Evolutionary conservation across 2,329 filamentous ascomycete species (phyloP).

Genomic region (Pseudocercospora pini-densiflorae): DNA sequence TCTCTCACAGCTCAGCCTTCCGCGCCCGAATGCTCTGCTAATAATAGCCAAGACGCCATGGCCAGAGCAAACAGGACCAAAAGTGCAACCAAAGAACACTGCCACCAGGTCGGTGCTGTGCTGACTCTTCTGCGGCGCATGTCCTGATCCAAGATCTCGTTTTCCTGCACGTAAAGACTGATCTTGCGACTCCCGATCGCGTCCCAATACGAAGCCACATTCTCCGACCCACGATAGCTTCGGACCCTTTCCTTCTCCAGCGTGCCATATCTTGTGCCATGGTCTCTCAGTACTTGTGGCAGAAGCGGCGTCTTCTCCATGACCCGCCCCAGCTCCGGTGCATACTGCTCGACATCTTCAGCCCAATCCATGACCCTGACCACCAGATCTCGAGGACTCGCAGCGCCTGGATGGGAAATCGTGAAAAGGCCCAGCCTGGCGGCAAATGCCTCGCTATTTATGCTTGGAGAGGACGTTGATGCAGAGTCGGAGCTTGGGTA

Average conservation of each 20-base stretch:
- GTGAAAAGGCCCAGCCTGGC: background rate
- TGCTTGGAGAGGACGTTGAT: background rate
- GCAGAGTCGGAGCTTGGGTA: background rate
- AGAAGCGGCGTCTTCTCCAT: background rate
- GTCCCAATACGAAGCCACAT: background rate
- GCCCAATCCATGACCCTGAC: slow-evolving; percentile 4
- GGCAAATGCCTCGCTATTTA: background rate
- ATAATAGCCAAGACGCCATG: background rate
- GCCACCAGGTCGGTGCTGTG: background rate
- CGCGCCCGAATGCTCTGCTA: background rate
- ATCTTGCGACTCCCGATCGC: background rate
- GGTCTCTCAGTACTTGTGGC: background rate
- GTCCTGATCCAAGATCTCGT: too few species aligned
- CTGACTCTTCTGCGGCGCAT: background rate
- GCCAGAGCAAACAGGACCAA: background rate
- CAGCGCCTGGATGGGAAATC: background rate
- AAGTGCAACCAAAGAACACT: background rate
- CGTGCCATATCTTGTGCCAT: background rate
- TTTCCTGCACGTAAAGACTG: background rate
- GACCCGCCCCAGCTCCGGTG: background rate
- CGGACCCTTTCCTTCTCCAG: background rate
- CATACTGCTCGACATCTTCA: slow-evolving; percentile 1
- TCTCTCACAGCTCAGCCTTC: background rate
- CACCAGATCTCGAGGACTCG: background rate
- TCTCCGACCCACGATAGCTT: background rate